A percentile compares a stretch with the other conserved stretches of the same genome.
These are phyloP conservation scores for Orbilia ellipsospora DNA, from an alignment of 2,329 filamentous ascomycete genomes.

Conservation along the genomic window DNA sequence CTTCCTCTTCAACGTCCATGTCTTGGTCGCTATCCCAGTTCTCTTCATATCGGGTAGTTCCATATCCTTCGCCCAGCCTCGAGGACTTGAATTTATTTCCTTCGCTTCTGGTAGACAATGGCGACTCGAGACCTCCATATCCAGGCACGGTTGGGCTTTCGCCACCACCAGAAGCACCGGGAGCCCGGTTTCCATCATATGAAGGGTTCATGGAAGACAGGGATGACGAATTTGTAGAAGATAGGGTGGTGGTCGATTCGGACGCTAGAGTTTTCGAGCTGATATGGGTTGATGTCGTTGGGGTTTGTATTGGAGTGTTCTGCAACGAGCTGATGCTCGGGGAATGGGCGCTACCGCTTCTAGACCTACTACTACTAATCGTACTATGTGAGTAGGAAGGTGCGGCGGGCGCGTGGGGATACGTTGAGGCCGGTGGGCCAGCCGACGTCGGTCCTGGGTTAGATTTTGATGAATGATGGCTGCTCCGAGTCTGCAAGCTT, in stretches of 20 bases:
- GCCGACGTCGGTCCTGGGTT: slow-evolving; percentile 52
- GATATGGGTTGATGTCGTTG: slow-evolving; percentile 50
- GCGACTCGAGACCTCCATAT: slow-evolving; percentile 46
- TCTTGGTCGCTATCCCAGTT: slow-evolving; percentile 44
- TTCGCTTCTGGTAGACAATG: slow-evolving; percentile 49
- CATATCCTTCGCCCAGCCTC: slow-evolving; percentile 33
- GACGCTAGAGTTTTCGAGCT: slow-evolving; percentile 39
- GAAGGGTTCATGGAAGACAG: slow-evolving; percentile 49
- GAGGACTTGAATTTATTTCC: slow-evolving; percentile 20
- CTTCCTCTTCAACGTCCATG: slow-evolving; percentile 25
- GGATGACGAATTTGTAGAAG: slow-evolving; percentile 50
- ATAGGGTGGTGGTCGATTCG: slow-evolving; percentile 50
- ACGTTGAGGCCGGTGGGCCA: slow-evolving; percentile 49
- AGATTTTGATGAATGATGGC: slow-evolving; percentile 51
- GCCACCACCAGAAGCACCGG: slow-evolving; percentile 12
- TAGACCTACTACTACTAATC: slow-evolving; percentile 46
- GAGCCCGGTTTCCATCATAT: slow-evolving; percentile 39
- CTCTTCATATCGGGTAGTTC: slow-evolving; percentile 33
- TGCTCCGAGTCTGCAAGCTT: slow-evolving; percentile 55
- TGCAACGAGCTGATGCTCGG: slow-evolving; percentile 50
- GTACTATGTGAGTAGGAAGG: slow-evolving; percentile 48
- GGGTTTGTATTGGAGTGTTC: slow-evolving; percentile 50
- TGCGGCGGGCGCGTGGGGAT: slow-evolving; percentile 51
- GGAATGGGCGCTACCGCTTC: slow-evolving; percentile 54
- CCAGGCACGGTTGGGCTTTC: slow-evolving; percentile 49